Evolutionary conservation across 73 alveolate genomes (phyloP).

Genomic region (Symbiodinium pilosum): DNA sequence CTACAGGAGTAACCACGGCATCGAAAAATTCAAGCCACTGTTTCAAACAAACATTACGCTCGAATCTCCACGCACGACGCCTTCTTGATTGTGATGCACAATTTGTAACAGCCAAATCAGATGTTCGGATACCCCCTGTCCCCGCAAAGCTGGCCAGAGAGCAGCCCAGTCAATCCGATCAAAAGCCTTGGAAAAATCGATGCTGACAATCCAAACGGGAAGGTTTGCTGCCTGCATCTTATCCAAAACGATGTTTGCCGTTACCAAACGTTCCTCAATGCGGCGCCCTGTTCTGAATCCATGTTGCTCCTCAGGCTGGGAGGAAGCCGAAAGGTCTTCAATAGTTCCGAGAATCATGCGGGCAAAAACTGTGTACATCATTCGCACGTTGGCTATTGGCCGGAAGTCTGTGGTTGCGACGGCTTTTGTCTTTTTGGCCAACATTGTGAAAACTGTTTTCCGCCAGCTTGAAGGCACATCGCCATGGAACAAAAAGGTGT

Average conservation of each 20-base stretch:
- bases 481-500: background rate
- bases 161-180: background rate
- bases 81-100: background rate
- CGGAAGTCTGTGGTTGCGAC: background rate
- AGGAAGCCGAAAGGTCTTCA: background rate
- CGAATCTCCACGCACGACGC: background rate
- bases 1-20: background rate
- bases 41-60: background rate
- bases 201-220: background rate
- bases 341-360: background rate
- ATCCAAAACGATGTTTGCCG: background rate
- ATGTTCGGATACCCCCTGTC: background rate
- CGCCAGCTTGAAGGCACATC: background rate
- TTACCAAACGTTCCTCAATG: background rate
- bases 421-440: background rate
- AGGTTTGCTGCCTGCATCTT: background rate
- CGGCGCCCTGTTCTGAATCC: background rate
- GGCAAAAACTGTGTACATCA: background rate
- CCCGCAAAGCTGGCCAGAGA: background rate
- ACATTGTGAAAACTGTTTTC: background rate
- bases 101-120: background rate
- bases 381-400: background rate
- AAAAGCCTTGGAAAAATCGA: background rate
- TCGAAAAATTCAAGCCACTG: background rate
- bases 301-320: background rate